These are phyloP conservation scores for Trichophyton rubrum DNA, from an alignment of 2,329 filamentous ascomycete species.

Conservation along the genomic window DNA sequence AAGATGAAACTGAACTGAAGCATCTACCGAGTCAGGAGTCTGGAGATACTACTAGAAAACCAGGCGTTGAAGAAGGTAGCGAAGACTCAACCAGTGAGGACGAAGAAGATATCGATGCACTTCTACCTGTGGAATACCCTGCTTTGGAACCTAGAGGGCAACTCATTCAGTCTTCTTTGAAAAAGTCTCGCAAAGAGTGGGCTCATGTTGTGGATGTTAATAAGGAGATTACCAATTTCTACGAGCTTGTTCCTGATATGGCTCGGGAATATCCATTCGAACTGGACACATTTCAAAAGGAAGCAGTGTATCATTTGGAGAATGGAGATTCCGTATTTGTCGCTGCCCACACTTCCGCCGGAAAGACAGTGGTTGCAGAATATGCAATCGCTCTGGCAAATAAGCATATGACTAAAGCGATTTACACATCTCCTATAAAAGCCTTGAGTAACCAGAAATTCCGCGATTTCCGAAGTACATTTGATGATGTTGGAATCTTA, in stretches of 20 bases:
- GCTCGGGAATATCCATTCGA: conserved; percentile 94
- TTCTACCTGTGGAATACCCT: conserved; percentile 86
- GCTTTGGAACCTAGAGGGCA: conserved; percentile 74
- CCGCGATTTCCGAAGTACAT: conserved; percentile 76
- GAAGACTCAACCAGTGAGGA: conserved; percentile 23
- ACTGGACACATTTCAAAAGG: conserved; percentile 95
- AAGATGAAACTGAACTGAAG: conserved; percentile 24
- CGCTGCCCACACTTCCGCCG: conserved; percentile 91
- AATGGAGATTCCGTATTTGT: conserved; percentile 96
- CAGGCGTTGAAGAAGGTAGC: conserved; percentile 13
- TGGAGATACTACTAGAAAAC: conserved; percentile 18
- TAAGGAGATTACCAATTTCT: conserved; percentile 84
- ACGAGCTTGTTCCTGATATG: conserved; percentile 89
- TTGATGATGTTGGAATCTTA: conserved; percentile 92
- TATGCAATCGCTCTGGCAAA: conserved; percentile 92
- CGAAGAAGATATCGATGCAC: conserved; percentile 58
- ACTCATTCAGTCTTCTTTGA: conserved; percentile 57
- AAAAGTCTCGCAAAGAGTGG: conserved; percentile 75
- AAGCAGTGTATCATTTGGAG: conserved; percentile 94
- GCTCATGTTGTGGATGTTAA: conserved; percentile 97
- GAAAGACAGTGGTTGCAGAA: conserved; percentile 95
- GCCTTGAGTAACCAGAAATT: conserved; percentile 98
- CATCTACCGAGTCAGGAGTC: conserved; percentile 20
- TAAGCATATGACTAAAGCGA: conserved; percentile 99
- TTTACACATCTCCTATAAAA: conserved; percentile 98